Conservation (phyloP, 257 asterid species). For the Catharanthus roseus region DNA sequence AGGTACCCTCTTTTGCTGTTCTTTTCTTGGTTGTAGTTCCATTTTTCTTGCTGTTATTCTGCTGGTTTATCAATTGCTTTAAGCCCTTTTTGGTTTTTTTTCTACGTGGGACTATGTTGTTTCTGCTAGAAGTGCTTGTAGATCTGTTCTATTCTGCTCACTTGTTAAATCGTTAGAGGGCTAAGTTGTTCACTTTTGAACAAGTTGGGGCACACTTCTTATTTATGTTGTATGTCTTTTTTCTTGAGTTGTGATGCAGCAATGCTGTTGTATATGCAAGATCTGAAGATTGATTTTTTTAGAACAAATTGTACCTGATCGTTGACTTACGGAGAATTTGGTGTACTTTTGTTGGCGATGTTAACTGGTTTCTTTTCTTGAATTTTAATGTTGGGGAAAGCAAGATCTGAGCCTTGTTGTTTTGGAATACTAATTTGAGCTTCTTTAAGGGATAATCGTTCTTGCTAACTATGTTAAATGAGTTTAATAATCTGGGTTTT, state of each 20-base stretch:
- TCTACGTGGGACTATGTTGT: background rate
- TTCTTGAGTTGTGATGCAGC: background rate
- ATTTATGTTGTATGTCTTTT: background rate
- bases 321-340: background rate
- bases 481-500: background rate
- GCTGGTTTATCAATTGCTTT: background rate
- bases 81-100: background rate
- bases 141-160: background rate
- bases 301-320: background rate
- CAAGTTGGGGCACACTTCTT: background rate
- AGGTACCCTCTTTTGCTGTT: slow-evolving; percentile 3
- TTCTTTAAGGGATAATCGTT: background rate
- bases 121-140: background rate
- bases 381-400: background rate
- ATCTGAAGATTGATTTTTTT: background rate
- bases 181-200: background rate
- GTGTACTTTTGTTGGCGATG: background rate
- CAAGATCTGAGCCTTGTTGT: background rate
- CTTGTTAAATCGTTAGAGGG: background rate
- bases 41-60: background rate
- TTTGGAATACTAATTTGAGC: background rate
- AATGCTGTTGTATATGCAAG: background rate
- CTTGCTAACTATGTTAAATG: background rate
- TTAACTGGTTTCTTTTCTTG: background rate
- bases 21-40: background rate